Conservation (phyloP, 495 filamentous ascomycete species). For the Neurospora cerealis region DNA sequence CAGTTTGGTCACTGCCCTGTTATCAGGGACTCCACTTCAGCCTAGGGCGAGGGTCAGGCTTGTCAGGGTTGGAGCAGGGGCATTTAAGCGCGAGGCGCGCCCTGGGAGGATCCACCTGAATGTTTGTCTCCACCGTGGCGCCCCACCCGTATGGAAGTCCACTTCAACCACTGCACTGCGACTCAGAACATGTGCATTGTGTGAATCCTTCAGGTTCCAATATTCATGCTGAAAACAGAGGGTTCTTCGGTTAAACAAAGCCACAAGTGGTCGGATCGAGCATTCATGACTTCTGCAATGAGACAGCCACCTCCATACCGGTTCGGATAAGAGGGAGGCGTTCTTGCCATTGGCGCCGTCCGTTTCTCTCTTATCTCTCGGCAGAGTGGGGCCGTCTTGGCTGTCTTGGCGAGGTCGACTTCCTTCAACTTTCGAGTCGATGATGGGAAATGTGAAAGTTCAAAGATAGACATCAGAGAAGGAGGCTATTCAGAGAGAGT, state of each 20-base stretch:
- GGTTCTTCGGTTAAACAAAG: neutral
- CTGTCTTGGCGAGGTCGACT: neutral
- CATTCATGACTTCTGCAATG: neutral
- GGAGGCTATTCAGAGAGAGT: neutral
- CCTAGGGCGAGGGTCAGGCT: neutral
- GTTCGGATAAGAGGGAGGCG: neutral
- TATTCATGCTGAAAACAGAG: neutral
- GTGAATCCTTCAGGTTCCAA: neutral
- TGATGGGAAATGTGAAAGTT: neutral
- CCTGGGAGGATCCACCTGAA: neutral
- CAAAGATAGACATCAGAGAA: neutral
- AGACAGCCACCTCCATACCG: neutral
- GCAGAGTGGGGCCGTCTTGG: slow-evolving; percentile 2
- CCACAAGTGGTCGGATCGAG: neutral
- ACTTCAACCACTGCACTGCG: neutral
- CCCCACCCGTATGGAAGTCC: neutral
- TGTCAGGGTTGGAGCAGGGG: neutral
- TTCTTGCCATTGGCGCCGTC: neutral
- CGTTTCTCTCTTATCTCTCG: slow-evolving; percentile 6
- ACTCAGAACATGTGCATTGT: neutral
- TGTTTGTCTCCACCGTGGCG: neutral
- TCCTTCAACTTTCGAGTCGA: neutral
- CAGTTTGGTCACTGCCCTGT: neutral
- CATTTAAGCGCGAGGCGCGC: neutral
- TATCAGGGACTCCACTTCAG: neutral